Conservation (phyloP, 805 yeast species). For the Candida manassasensis region DNA sequence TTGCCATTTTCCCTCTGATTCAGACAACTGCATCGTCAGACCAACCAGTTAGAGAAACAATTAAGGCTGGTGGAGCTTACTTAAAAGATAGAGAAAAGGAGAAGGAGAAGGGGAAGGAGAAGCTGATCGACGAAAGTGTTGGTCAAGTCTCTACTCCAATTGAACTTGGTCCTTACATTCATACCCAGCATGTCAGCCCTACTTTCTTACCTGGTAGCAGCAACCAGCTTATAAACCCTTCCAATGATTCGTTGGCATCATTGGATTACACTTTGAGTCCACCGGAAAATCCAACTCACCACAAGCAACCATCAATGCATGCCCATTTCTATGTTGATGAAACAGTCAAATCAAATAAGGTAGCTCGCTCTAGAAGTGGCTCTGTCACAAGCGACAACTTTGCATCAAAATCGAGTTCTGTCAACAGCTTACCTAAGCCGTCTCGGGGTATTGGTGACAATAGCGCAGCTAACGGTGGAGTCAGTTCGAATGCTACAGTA, state of each 20-base stretch:
- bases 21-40: neutral
- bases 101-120: neutral
- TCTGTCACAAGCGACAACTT: constrained; percentile 27
- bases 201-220: neutral
- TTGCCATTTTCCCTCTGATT: constrained; percentile 4
- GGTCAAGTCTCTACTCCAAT: neutral
- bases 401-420: constrained; percentile 12
- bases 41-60: constrained; percentile 13
- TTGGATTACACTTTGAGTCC: constrained; percentile 26
- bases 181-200: constrained; percentile 1
- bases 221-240: constrained; percentile 2
- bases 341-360: constrained; percentile 45
- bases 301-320: constrained; percentile 61
- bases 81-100: constrained; percentile 22
- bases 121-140: neutral
- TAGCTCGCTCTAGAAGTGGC: constrained; percentile 35
- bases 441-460: neutral
- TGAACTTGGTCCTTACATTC: neutral
- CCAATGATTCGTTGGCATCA: constrained; percentile 17
- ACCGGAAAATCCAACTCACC: constrained; percentile 35
- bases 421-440: neutral
- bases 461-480: constrained; percentile 1
- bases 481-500: neutral
- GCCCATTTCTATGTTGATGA: constrained; percentile 77
- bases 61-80: constrained; percentile 45